Percentiles rank a stretch among this genome's conserved stretches.
phyloP scores from a whole-genome alignment of 2,329 filamentous ascomycete species.

The Penicillium sp. region DNA sequence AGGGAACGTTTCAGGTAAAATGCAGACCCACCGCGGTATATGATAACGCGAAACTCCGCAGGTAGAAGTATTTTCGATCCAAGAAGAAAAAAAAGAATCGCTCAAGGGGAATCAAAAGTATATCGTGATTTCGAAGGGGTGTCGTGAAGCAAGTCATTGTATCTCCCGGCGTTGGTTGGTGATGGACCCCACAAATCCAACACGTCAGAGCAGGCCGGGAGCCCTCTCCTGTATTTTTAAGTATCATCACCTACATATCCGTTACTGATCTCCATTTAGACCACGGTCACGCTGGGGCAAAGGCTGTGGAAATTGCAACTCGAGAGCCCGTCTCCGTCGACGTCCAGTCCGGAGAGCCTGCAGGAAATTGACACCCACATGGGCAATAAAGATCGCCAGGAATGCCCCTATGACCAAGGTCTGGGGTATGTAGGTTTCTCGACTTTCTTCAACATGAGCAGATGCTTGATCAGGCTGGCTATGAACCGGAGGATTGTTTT shows the following conservation, averaged over 20 bases:
- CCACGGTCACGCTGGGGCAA: constrained; percentile 19
- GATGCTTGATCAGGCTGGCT: constrained; percentile 1
- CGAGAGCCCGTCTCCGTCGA: constrained; percentile 24
- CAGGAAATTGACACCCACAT: constrained; percentile 34
- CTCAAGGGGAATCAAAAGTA: constrained; percentile 1
- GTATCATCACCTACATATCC: background rate
- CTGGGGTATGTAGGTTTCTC: constrained; percentile 34
- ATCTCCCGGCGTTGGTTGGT: background rate
- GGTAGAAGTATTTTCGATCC: background rate
- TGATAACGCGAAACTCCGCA: background rate
- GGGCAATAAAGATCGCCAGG: constrained; percentile 34
- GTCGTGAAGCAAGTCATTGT: background rate
- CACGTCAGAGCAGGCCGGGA: background rate
- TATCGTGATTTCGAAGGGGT: background rate
- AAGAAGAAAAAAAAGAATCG: background rate
- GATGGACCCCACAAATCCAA: constrained; percentile 3
- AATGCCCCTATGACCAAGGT: constrained; percentile 39
- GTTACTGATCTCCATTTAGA: constrained; percentile 2
- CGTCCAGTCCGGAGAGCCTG: constrained; percentile 32
- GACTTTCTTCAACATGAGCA: constrained; percentile 3
- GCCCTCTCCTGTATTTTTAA: constrained; percentile 5
- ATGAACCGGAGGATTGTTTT: constrained; percentile 4
- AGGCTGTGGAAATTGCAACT: constrained; percentile 29
- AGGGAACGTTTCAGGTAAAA: background rate
- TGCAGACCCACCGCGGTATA: background rate